A percentile compares a stretch with the other conserved stretches of the same genome.
These are phyloP conservation scores for Colletotrichum lentis DNA, from an alignment of 2,329 filamentous ascomycete species.

Conservation along the genomic window DNA sequence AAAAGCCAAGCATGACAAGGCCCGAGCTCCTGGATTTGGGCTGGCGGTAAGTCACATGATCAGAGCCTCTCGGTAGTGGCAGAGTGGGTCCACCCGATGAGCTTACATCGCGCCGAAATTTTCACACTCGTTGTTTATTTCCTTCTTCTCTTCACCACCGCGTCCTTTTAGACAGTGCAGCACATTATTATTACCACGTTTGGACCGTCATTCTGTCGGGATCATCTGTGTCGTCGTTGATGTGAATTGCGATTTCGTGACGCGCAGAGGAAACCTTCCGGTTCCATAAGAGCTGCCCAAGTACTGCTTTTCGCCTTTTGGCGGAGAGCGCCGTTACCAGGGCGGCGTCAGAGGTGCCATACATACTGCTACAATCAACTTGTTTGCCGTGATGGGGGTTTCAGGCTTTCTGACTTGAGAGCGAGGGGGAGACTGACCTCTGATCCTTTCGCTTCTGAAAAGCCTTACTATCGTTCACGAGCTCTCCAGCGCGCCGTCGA, in stretches of 20 bases:
- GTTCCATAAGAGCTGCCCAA: slow-evolving; percentile 79
- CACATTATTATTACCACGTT: slow-evolving; percentile 69
- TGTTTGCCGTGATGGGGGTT: not conserved
- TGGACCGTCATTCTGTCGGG: slow-evolving; percentile 74
- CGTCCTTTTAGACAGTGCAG: slow-evolving; percentile 88
- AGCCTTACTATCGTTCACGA: not conserved
- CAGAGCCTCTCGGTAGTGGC: not conserved
- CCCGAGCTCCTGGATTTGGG: not conserved
- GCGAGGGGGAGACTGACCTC: not conserved
- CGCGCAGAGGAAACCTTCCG: slow-evolving; percentile 55
- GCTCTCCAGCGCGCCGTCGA: slow-evolving; percentile 15
- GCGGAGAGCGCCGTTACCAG: slow-evolving; percentile 60
- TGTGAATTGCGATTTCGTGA: slow-evolving; percentile 62
- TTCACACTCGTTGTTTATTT: slow-evolving; percentile 46
- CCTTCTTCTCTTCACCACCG: slow-evolving; percentile 61
- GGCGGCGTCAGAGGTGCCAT: slow-evolving; percentile 85
- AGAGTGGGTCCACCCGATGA: slow-evolving; percentile 9
- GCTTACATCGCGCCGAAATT: slow-evolving; percentile 37
- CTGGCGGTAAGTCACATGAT: slow-evolving; percentile 31
- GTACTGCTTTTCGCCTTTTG: slow-evolving; percentile 48
- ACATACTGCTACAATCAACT: slow-evolving; percentile 59
- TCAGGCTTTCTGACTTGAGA: not conserved
- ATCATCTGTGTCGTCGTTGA: slow-evolving; percentile 63
- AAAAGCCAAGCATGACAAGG: too few species aligned
- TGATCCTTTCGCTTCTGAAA: too few species aligned